Evolutionary conservation across 257 asterid genomes (phyloP), one percentile per base, ranked within the genome.

Genomic region (Solanum sitiens): DNA sequence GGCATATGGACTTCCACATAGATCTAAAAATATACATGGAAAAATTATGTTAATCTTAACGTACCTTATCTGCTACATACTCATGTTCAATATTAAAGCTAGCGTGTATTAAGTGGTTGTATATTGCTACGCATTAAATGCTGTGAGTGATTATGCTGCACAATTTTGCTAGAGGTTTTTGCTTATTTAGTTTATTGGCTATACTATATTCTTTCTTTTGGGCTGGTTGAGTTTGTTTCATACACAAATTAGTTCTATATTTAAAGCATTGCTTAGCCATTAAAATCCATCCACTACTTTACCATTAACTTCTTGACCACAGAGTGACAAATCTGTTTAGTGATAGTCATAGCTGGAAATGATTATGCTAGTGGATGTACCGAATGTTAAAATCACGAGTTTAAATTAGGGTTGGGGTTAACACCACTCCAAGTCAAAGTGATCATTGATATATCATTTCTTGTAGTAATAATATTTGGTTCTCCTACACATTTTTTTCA

Each of bases 401-500:
- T 82, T 45, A 82, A 20, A 8, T 50, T 50, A 30, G 70, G 70
- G 85, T 20, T 47, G 42, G 85, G 68, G 68, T 80, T 80, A 80
- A 80, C 44, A 27, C 39, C 30, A 47, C 68, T 47, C 68, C 56
- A 71, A 79, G 59, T 73, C 73, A 71, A 72, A 30, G 14, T 73
- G 65, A 20, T 30, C 40, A 47, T 35, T 33, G 35, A 11, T 70
- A 47, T 73, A 63, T 39, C 68, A 23, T 70, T 84, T n/a, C 11
- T 39, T 70, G 35, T 56, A 86, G 73, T 25, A 84, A 71, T 83
- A 59, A 45, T 27, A 87, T 70, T 47, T 85, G 39, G 30, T 73
- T 87, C 85, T 86, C 87, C 39, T 87, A 89, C 87, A 39, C 73
- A 61, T 84, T 83, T 89, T 88, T 87, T 84, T 86, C 91, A 97